phyloP scores from a whole-genome alignment of 176 grass and related monocot genomes.

The Secale cereale region DNA sequence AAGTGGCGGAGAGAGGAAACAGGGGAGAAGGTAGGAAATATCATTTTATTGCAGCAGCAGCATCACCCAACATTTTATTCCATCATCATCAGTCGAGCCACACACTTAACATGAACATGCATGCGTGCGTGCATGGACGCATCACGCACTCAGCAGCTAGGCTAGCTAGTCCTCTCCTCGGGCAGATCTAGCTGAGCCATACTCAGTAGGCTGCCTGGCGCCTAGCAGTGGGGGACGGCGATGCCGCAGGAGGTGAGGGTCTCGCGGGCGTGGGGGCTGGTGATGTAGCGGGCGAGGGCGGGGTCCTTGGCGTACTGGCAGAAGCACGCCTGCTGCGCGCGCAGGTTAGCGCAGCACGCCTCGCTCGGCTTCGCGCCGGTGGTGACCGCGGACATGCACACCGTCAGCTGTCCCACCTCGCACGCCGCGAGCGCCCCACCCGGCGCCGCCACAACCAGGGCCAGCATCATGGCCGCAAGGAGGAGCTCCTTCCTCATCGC shows the following conservation, averaged over 20 bases:
- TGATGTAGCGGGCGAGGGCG: neutral
- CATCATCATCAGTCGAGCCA: no score
- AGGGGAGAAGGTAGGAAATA: no score
- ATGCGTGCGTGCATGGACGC: no score
- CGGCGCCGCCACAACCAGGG: neutral
- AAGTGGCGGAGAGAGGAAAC: no score
- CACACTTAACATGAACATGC: no score
- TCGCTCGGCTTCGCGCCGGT: neutral
- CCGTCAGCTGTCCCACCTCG: conserved; percentile 8
- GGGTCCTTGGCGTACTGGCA: conserved; percentile 46
- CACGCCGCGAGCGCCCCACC: neutral
- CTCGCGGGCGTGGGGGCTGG: conserved; percentile 12
- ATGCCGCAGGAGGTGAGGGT: conserved; percentile 1
- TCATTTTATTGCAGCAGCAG: no score
- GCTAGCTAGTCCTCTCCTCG: no score
- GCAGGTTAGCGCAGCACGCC: conserved; percentile 26
- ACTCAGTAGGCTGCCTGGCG: no score
- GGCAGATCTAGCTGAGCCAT: no score
- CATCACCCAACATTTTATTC: no score
- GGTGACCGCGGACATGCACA: conserved; percentile 9
- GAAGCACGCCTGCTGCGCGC: conserved; percentile 19
- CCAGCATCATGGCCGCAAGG: neutral
- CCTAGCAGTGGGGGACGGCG: neutral
- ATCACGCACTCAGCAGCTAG: no score
- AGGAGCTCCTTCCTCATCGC: neutral